phyloP scores from a whole-genome alignment of 169 alveolate genomes.

The Plasmodium cynomolgi region DNA sequence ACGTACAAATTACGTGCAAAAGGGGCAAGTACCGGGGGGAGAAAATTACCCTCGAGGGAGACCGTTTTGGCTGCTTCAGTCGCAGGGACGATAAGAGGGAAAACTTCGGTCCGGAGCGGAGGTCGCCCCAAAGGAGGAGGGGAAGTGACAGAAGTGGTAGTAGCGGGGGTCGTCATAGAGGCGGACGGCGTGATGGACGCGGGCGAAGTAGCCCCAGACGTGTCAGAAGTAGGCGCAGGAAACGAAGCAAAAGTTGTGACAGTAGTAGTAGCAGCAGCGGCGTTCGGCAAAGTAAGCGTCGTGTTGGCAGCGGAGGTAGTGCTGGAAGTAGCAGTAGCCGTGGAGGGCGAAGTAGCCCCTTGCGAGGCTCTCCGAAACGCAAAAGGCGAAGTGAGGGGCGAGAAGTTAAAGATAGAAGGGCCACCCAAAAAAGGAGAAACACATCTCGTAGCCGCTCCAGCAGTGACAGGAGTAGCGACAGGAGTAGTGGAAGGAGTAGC shows the following conservation, averaged over 20 bases:
- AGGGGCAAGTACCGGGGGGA: constrained; percentile 12
- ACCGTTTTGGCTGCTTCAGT: not conserved
- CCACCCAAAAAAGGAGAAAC: constrained; percentile 2
- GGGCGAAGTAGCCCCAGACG: not conserved
- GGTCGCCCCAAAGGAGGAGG: not conserved
- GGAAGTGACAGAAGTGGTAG: not conserved
- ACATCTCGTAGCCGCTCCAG: not conserved
- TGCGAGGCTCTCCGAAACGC: not conserved
- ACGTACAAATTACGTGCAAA: constrained; percentile 21
- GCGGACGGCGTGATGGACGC: not conserved
- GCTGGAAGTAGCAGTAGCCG: not conserved
- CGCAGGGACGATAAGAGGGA: not conserved
- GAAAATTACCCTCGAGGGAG: not conserved
- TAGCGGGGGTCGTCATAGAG: not conserved
- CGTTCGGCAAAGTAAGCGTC: not conserved
- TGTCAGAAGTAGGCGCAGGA: not conserved
- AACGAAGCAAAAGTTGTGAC: not conserved
- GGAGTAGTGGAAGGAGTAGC: not conserved
- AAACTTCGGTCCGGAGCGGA: not conserved
- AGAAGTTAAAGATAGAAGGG: not conserved
- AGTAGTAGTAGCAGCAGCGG: not conserved
- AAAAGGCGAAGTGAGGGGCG: not conserved
- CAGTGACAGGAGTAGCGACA: not conserved
- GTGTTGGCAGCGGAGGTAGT: not conserved
- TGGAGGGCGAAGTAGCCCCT: not conserved